Evolutionary conservation across 192 early-diverging fungal species (phyloP), one percentile per base, ranked within the genome.

Genomic region (Coemansia biformis): DNA sequence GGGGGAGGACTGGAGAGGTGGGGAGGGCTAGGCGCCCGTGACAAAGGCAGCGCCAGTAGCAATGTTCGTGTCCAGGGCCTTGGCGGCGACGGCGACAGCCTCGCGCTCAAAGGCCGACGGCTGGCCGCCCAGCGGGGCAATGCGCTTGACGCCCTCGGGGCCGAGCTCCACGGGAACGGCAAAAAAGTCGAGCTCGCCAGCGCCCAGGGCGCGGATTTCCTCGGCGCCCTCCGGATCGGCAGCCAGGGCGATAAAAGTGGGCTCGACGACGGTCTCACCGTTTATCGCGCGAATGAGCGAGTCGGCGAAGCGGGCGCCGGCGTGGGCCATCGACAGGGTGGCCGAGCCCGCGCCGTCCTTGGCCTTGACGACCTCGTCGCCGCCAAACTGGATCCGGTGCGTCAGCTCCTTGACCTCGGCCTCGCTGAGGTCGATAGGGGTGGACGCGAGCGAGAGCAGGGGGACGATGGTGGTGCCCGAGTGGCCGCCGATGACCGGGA

Each of bases 361-460:
- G 62, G 94, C 94, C 83, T 93, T 89, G 63, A 97, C 91, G 26
- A 97, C 94, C 75, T 97, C 94, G 63, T 97, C 94, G 61, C 94
- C 94, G 61, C 90, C 94, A 66, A 85, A 95, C 79, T 97, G 94
- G 69, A 97, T 97, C 63, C 92, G 91, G 61, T 92, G 59, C 46
- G 94, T 97, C 51, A 97, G 79, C 24, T 77, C 81, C 66, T 92
- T 87, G 45, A 83, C 60, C 80, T 93, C 83, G 55, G 87, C 86
- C 39, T 86, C 74, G 49, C 81, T 79, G 63, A 97, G 87, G 47
- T 74, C 79, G 33, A 83, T 52, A 30, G 80, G 78, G 24, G 85
- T 69, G 45, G 64, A 37, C 8, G 81, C 76, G 65, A 87, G 83
- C 48, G 83, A 86, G 37, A 97, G 81, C 24, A 97, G 78, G 10